Evolutionary conservation across 495 filamentous ascomycete genomes (phyloP).

Genomic region (Penicillium salamii): DNA sequence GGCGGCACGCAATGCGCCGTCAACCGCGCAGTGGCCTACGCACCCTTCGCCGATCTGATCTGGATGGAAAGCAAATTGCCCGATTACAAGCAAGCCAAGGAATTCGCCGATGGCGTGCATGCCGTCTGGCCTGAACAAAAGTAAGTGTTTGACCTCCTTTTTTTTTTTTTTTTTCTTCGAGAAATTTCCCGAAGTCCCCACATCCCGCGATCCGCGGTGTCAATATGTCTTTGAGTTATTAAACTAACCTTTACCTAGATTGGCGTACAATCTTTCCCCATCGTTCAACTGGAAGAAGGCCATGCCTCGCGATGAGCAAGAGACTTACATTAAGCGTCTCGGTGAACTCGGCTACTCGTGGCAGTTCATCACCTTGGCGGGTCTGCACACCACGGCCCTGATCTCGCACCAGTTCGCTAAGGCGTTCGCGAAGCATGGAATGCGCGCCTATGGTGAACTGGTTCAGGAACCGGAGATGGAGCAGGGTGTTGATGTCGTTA

Average conservation of each 20-base stretch:
- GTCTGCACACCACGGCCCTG: constrained; percentile 90
- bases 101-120: constrained; percentile 93
- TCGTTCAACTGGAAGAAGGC: constrained; percentile 99
- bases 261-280: constrained; percentile 95
- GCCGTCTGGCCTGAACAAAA: constrained; percentile 95
- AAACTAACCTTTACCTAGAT: constrained; percentile 43
- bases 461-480: constrained; percentile 98
- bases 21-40: constrained; percentile 88
- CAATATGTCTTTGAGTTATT: background rate
- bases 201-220: background rate
- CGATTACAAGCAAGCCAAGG: constrained; percentile 86
- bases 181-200: background rate
- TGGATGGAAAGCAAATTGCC: constrained; percentile 99
- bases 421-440: constrained; percentile 77
- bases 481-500: constrained; percentile 85
- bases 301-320: constrained; percentile 89
- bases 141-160: constrained; percentile 46
- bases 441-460: constrained; percentile 95
- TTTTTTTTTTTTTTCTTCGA: background rate
- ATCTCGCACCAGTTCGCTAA: constrained; percentile 84
- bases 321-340: constrained; percentile 93
- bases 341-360: constrained; percentile 90
- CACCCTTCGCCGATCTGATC: constrained; percentile 90
- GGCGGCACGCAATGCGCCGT: constrained; percentile 91
- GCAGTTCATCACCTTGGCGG: constrained; percentile 99